Evolutionary conservation across 352 stramenopile genomes (phyloP), one percentile per base, ranked within the genome.

Genomic region (Globisporangium paroecandrum): DNA sequence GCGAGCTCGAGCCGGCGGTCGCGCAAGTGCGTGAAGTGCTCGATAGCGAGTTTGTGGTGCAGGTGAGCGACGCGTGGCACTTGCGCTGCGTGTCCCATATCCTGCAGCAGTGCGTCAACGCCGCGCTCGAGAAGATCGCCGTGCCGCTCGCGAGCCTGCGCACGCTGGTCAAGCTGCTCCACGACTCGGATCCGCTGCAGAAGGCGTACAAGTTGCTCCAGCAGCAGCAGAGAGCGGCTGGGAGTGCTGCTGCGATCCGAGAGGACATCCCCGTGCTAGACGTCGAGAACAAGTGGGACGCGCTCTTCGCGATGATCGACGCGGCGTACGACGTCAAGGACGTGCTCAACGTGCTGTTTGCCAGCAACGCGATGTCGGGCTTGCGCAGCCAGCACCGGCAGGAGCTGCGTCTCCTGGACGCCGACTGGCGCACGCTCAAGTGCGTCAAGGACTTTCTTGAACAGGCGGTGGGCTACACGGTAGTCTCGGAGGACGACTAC

Each of bases 391-490:
- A 12, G 2, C 13, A 34, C 32, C 57, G 53, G 13, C 24, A 47
- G 25, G 41, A 66, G 32, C 41, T 29, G 20, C 49, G 49, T 12
- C 47, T 66, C 46, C 29, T 27, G 29, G 47, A 53, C 13, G n/a
- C 34, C 7, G 63, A 68, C 25, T 68, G 53, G 53, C 53, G 36
- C 20, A 68, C 63, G 13, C 53, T 68, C 34, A 68, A 68, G 38
- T 27, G 9, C 18, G 38, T 54, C 24, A 62, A 62, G n/a, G 63
- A 68, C 22, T 68, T 68, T 41, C 29, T 68, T 1, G 51, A 62
- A 22, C 34, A 38, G 9, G 63, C 63, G 0, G 63, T 55, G 8
- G 55, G 34, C 13, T 63, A 56, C 34, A 57, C 60, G n/a, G 10
- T 38, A 8, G 60, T 65, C 46, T 24, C 22, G 4, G 46, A 65